Evolutionary conservation across 495 filamentous ascomycete genomes (phyloP), one percentile per base, ranked within the genome.

Genomic region (Lasiosphaeriaceae sp.): DNA sequence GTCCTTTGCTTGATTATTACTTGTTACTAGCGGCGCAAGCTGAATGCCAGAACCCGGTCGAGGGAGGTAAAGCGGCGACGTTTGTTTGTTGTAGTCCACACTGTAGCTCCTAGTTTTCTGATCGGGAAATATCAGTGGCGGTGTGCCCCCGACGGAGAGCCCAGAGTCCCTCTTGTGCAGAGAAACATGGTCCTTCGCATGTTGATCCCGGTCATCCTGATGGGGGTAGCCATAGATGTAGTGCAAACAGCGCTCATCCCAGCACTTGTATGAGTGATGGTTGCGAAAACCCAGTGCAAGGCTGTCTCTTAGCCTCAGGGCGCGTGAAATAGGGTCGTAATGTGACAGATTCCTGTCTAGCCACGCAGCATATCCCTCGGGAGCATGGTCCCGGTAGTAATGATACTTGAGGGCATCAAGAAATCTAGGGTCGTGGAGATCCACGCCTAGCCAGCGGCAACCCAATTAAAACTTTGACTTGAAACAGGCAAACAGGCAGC

Each of bases 171-270:
- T 65, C 57, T 78, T 79, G 20, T 62, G 58, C 23, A 66, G 61
- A 17, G 64, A 52, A 29, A 66, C 65, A 64, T 80, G 77, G 51
- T 76, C 72, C 49, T 70, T 73, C 19, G 71, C 61, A 53, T 80
- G 77, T 46, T 74, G 70, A 56, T 78, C 75, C 47, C 76, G 72
- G 44, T 79, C 76, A 47, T 75, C 71, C 17, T 64, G 67, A 44
- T 72, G 71, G 26, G 68, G 64, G 50, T 77, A 80, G 35, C 77
- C 77, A 55, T 79, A 80, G 23, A 80, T 75, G 66, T 78, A 78
- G 60, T 79, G 74, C 62, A 77, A 64, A 61, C 77, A 80, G 41
- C 71, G 70, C 48, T 79, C 77, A 57, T 80, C 68, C 71, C 70
- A 74, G 62, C 77, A 80, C 60, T 78, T 78, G 65, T 75, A 74